Conservation (phyloP, 202 grass and related monocot genomes). For the Miscanthus sacchariflorus region DNA sequence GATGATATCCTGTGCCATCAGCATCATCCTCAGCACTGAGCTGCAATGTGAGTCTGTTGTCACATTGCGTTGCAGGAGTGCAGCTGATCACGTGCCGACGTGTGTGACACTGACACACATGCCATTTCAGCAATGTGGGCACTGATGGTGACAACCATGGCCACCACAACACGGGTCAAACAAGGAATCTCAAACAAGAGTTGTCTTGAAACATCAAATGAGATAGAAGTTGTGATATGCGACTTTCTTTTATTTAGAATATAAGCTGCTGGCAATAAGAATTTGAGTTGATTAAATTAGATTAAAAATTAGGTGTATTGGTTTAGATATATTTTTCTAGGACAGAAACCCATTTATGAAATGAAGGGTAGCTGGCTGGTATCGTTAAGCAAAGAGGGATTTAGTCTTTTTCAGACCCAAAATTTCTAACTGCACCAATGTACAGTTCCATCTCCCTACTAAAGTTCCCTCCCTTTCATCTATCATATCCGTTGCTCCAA, state of each 20-base stretch:
- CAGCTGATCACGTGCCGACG: background rate
- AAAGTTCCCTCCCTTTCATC: background rate
- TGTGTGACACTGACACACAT: background rate
- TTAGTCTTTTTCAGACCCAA: background rate
- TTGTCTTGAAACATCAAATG: background rate
- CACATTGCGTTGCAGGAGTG: background rate
- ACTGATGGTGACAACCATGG: background rate
- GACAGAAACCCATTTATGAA: background rate
- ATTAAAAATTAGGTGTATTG: background rate
- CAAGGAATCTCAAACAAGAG: background rate
- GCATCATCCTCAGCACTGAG: background rate
- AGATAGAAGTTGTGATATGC: too few species aligned
- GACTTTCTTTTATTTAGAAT: background rate
- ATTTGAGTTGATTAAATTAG: background rate
- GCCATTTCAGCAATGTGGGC: background rate
- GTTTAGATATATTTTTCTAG: background rate
- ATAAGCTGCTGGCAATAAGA: too few species aligned
- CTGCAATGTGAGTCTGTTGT: background rate
- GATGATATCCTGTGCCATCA: background rate
- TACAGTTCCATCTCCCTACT: background rate
- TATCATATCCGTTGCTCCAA: background rate
- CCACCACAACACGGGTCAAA: background rate
- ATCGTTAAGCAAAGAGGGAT: background rate
- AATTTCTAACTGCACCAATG: background rate
- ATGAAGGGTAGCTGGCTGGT: background rate